These are phyloP conservation scores for Herpetomonas samuelpessoai DNA, from an alignment of 208 protist genomes.

Conservation along the genomic window DNA sequence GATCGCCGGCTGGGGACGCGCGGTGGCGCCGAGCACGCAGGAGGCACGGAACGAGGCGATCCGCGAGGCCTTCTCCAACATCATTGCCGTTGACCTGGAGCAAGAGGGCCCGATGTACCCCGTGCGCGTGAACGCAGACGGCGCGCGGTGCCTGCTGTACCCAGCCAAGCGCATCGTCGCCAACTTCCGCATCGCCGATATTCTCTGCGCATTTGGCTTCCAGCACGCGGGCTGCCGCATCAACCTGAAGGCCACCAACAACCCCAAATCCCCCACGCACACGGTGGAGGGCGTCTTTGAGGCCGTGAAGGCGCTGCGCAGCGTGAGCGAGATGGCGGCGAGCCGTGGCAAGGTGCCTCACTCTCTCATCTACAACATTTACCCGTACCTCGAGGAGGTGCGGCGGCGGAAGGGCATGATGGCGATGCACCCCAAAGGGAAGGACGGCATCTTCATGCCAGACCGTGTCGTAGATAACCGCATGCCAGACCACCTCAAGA, in stretches of 20 bases:
- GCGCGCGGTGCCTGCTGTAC: conserved; percentile 86
- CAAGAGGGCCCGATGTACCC: conserved; percentile 94
- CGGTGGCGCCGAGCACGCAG: conserved; percentile 87
- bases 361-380: conserved; percentile 92
- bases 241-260: conserved; percentile 79
- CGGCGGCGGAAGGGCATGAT: conserved; percentile 92
- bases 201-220: conserved; percentile 93
- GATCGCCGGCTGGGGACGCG: conserved; percentile 88
- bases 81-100: conserved; percentile 92
- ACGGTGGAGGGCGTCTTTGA: conserved; percentile 91
- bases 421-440: conserved; percentile 91
- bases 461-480: conserved; percentile 92
- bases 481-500: conserved; percentile 91
- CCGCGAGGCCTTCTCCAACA: conserved; percentile 87
- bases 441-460: conserved; percentile 89
- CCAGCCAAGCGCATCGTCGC: conserved; percentile 88
- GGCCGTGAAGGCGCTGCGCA: conserved; percentile 86
- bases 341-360: conserved; percentile 91
- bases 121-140: conserved; percentile 88
- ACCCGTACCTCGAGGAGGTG: conserved; percentile 92
- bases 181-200: conserved; percentile 90
- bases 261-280: conserved; percentile 86
- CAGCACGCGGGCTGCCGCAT: conserved; percentile 89
- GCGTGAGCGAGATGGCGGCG: conserved; percentile 90
- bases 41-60: conserved; percentile 91